Conservation (phyloP, 2,329 filamentous ascomycete genomes). For the Diaporthe velutina region DNA sequence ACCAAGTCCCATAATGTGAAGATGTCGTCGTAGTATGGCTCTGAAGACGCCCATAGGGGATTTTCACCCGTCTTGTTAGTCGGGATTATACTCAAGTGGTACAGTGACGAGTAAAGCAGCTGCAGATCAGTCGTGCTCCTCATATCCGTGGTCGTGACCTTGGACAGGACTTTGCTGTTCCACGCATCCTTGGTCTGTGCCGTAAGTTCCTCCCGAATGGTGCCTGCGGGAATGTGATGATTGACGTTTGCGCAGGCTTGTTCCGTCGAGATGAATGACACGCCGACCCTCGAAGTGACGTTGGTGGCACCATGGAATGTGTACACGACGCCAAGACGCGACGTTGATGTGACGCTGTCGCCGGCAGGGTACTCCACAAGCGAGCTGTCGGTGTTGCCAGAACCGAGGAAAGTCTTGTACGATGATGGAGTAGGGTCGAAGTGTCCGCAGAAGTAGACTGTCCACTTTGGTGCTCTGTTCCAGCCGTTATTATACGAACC, state of each 20-base stretch:
- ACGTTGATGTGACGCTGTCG: constrained; percentile 50
- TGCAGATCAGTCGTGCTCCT: constrained; percentile 64
- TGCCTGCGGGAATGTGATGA: constrained; percentile 64
- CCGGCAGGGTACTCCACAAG: constrained; percentile 50
- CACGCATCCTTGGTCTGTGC: constrained; percentile 64
- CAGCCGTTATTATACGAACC: constrained; percentile 76
- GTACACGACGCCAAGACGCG: constrained; percentile 65
- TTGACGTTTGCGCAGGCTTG: constrained; percentile 72
- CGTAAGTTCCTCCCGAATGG: constrained; percentile 58
- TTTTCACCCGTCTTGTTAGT: constrained; percentile 81
- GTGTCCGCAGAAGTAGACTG: constrained; percentile 72
- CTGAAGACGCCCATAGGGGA: constrained; percentile 71
- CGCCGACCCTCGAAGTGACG: constrained; percentile 72
- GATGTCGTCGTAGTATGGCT: constrained; percentile 80
- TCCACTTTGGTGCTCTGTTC: constrained; percentile 74
- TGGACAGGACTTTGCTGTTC: constrained; percentile 73
- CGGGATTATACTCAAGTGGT: constrained; percentile 77
- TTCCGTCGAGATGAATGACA: constrained; percentile 74
- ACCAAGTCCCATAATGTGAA: constrained; percentile 76
- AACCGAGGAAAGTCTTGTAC: constrained; percentile 59
- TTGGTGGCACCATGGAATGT: constrained; percentile 59
- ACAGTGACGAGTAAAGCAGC: constrained; percentile 76
- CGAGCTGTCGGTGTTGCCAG: constrained; percentile 47
- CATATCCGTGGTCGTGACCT: constrained; percentile 71
- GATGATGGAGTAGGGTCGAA: constrained; percentile 62